Evolutionary conservation across 2,329 filamentous ascomycete genomes (phyloP), one percentile per base, ranked within the genome.

Genomic region (Scopulariopsis brevicaulis): DNA sequence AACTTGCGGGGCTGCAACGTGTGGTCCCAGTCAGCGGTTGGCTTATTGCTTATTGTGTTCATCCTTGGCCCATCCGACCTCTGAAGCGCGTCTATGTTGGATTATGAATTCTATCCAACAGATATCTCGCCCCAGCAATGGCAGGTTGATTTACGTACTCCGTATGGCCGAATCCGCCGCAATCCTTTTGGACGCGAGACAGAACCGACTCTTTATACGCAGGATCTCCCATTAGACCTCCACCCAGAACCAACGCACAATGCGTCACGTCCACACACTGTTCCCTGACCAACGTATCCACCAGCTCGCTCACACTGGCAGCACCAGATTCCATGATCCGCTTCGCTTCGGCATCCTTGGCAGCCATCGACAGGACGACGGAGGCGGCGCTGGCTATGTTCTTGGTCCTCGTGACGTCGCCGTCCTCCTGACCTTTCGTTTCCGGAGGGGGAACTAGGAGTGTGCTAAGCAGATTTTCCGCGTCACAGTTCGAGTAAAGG

Each of bases 151-250:
- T 53, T 22, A 64, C 61, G 18, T 55, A 52, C 37, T 62, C 57
- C 2, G 61, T 48, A 40, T 59, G 59, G 32, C 55, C 58, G 54
- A 63, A 63, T 32, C n/a, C 24, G n/a, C 62, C 62, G 35, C 58
- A 58, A 53, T 57, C 48, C 28, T 43, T 51, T 40, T 61, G 52
- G 20, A 63, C 40, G 5, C 53, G 48, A 8, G 57, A 52, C 10
- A 61, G 18, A 10, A 64, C 35, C 20, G 34, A 28, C 18, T 8
- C 24, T 58, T 55, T 62, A 55, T 63, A 63, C 10, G 22, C 28
- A 10, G 55, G 43, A 35, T 64, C 57, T 43, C 63, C 60, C 63
- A 64, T 62, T 25, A 66, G 55, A 14, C 64, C 63, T 7, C 64
- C 65, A 2, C 63, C 61, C 10, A 66, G 57, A 6, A 65, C 57